A percentile compares a stretch with the other conserved stretches of the same genome.
Conservation (phyloP, 2,329 filamentous ascomycete species). For the Calonectria ilicicola region DNA sequence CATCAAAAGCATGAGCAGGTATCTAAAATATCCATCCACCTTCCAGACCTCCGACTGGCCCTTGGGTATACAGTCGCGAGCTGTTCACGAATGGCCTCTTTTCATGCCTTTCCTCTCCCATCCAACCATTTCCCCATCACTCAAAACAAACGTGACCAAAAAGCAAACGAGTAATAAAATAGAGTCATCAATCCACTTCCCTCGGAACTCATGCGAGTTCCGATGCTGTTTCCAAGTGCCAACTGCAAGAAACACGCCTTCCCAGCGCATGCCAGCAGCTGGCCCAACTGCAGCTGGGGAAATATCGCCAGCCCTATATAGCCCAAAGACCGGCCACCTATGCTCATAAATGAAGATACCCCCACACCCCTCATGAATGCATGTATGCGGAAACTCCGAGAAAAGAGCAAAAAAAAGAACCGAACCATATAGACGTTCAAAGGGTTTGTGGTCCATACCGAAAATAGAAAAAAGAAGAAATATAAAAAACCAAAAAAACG, state of each 20-base stretch:
- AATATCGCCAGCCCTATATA: slow-evolving; percentile 36
- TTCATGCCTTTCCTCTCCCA: neutral
- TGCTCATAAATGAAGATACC: slow-evolving; percentile 40
- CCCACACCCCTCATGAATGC: slow-evolving; percentile 37
- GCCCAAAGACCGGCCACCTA: slow-evolving; percentile 37
- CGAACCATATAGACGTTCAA: slow-evolving; percentile 29
- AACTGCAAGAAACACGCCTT: slow-evolving; percentile 12
- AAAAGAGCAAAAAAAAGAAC: slow-evolving; percentile 24
- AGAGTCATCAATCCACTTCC: slow-evolving; percentile 17
- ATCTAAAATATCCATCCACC: slow-evolving; percentile 36
- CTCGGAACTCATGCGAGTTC: slow-evolving; percentile 3
- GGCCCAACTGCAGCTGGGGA: slow-evolving; percentile 34
- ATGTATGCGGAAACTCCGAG: slow-evolving; percentile 43
- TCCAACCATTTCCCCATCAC: neutral
- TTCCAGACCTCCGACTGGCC: slow-evolving; percentile 16
- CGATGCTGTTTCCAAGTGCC: slow-evolving; percentile 3
- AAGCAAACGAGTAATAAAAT: slow-evolving; percentile 8
- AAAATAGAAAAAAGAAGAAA: slow-evolving; percentile 13
- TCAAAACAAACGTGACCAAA: slow-evolving; percentile 15
- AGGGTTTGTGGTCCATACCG: slow-evolving; percentile 13
- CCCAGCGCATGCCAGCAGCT: slow-evolving; percentile 11
- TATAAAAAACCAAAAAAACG: slow-evolving; percentile 2
- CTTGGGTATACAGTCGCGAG: slow-evolving; percentile 11
- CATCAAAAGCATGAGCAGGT: slow-evolving; percentile 33
- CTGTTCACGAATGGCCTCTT: slow-evolving; percentile 6